Evolutionary conservation across 2,329 filamentous ascomycete species (phyloP).

Genomic region (Diaporthe ilicicola): DNA sequence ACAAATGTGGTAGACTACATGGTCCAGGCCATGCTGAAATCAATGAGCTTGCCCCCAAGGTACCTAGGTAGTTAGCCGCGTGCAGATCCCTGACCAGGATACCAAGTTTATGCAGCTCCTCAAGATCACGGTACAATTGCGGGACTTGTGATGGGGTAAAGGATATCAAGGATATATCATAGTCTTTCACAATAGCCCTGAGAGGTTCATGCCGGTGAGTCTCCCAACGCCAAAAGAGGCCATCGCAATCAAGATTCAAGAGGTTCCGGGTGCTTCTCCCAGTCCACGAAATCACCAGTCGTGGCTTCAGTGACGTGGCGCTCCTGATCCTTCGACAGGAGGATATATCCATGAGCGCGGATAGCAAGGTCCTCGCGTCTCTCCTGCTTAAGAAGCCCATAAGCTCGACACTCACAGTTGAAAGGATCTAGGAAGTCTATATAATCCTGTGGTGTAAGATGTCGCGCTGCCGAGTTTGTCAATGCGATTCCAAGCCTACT

Average conservation of each 20-base stretch:
- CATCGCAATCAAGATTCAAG: neutral
- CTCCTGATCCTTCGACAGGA: neutral
- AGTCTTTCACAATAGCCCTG: neutral
- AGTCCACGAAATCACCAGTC: neutral
- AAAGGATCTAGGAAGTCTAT: neutral
- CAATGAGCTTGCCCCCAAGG: neutral
- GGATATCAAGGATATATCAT: neutral
- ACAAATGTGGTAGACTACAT: neutral
- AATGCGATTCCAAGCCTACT: too few relatives aligned
- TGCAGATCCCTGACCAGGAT: neutral
- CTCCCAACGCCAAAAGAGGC: neutral
- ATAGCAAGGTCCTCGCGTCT: neutral
- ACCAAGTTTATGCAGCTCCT: neutral
- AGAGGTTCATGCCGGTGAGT: neutral
- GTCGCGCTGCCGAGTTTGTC: too few relatives aligned
- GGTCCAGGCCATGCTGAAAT: neutral
- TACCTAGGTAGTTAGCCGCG: neutral
- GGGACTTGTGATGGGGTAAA: neutral
- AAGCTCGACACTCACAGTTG: neutral
- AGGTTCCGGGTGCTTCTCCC: neutral
- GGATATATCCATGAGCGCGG: neutral
- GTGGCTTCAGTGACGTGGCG: neutral
- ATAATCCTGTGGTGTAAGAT: neutral
- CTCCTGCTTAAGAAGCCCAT: neutral
- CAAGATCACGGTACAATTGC: neutral